Base-by-base conservation (phyloP, 768 basidiomycete species). In the Wakefieldia striispora region DNA sequence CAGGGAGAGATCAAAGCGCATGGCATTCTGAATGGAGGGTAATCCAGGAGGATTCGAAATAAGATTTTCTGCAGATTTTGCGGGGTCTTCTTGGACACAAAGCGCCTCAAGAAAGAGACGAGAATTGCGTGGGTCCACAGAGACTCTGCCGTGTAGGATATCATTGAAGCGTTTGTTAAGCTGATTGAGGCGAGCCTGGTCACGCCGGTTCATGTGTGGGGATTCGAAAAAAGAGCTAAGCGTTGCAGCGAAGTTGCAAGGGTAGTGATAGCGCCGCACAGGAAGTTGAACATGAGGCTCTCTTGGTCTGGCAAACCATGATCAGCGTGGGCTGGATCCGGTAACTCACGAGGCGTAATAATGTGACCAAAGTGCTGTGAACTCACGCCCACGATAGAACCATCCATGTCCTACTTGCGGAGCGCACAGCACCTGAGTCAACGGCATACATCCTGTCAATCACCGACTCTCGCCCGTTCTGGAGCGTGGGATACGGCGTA, bases 51-150 rank as follows among this genome's bases (percentile, higher is more conserved):
- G 27, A 53, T 63, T 73, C 13, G 60, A 61, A 14, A 72, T 59
- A 3, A 83, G 61, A 36, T 55, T 68, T 40, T 68, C 55, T 17
- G 80, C 52, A 51, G 75, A 77, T 1, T 61, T 56, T 6, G 65
- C 58, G 1, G 71, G 56, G 46, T 80, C 75, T 10, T 65, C 61
- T 45, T 76, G 75, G 9, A 49, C 55, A 57, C 66, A 78, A 13
- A 75, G 58, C 6, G 72, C 76, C 47, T 82, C 77, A 8, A 82
- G 65, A 49, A 82, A 82, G 10, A 62, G 68, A 8, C 47, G 43
- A 23, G n/a, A 50, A 20, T 48, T 44, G 12, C 54, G 53, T 36
- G 60, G 48, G 2, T 67, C 59, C 3, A 78, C 17, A 1, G 19
- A 0, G 2, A 54, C 53, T 39, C 58, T 63, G 41, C 72, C 75